Conservation (phyloP, 495 filamentous ascomycete genomes). For the Penicillium riverlandense region DNA sequence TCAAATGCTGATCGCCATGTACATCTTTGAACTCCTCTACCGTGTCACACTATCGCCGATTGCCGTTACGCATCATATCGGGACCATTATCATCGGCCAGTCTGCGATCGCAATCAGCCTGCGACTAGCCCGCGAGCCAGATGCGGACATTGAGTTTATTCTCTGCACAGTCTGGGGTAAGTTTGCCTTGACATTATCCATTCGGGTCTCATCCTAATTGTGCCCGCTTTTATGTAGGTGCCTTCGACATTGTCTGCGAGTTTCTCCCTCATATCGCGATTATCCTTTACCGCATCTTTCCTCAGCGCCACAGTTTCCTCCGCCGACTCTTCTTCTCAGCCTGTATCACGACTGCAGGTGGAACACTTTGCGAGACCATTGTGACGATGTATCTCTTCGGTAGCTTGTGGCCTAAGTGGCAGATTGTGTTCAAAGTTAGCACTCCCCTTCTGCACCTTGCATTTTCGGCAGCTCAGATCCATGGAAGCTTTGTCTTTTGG, state of each 20-base stretch:
- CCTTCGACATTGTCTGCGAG: conserved; percentile 43
- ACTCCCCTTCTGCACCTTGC: conserved; percentile 41
- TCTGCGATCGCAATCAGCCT: conserved; percentile 39
- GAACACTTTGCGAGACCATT: conserved; percentile 37
- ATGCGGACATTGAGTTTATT: conserved; percentile 42
- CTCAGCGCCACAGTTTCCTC: conserved; percentile 32
- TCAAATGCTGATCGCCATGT: conserved; percentile 42
- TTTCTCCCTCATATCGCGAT: conserved; percentile 44
- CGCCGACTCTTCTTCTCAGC: conserved; percentile 31
- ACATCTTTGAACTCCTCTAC: conserved; percentile 42
- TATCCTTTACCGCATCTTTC: conserved; percentile 40
- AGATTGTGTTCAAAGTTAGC: conserved; percentile 40
- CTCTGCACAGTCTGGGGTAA: conserved; percentile 44
- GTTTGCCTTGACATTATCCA: background rate
- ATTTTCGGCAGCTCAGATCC: conserved; percentile 37
- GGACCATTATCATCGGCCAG: conserved; percentile 42
- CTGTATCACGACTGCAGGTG: conserved; percentile 31
- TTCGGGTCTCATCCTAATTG: background rate
- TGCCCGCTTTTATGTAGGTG: conserved; percentile 18
- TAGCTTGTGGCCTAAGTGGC: conserved; percentile 37
- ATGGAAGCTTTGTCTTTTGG: conserved; percentile 39
- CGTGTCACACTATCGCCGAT: conserved; percentile 34
- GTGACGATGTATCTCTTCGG: conserved; percentile 45
- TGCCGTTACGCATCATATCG: conserved; percentile 37
- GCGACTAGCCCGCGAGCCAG: conserved; percentile 25